These are phyloP conservation scores for Xylaria sp. DNA, from an alignment of 2,329 filamentous ascomycete species.

Conservation along the genomic window DNA sequence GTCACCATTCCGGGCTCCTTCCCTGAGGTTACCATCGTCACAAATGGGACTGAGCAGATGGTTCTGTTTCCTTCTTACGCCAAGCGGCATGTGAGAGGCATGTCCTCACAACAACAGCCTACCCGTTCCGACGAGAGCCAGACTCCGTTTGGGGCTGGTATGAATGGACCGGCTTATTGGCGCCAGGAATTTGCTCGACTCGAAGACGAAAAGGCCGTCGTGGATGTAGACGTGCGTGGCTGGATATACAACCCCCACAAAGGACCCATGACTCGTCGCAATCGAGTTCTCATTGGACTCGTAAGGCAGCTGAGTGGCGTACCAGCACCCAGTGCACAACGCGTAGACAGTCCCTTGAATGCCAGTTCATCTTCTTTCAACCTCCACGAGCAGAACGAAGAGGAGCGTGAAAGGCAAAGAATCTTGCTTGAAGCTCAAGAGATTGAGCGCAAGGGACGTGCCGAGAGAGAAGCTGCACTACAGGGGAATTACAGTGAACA, in stretches of 20 bases:
- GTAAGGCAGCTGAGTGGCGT: constrained; percentile 85
- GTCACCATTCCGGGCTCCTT: constrained; percentile 68
- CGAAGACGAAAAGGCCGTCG: constrained; percentile 76
- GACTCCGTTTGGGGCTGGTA: constrained; percentile 37
- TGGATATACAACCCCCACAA: constrained; percentile 89
- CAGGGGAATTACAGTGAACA: constrained; percentile 69
- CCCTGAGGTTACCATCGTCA: constrained; percentile 75
- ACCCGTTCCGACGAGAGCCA: constrained; percentile 35
- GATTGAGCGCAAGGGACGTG: constrained; percentile 66
- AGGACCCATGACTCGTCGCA: constrained; percentile 80
- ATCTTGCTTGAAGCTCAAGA: constrained; percentile 70
- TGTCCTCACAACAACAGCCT: constrained; percentile 29
- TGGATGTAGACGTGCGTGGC: constrained; percentile 90
- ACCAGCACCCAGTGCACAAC: constrained; percentile 55
- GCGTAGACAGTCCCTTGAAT: constrained; percentile 22
- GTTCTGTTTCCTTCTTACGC: constrained; percentile 93
- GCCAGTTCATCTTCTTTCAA: constrained; percentile 26
- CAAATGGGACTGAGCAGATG: constrained; percentile 83
- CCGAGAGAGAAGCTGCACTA: constrained; percentile 64
- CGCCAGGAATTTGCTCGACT: constrained; percentile 70
- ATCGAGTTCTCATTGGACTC: constrained; percentile 78
- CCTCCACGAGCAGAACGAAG: constrained; percentile 42
- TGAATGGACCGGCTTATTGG: constrained; percentile 69
- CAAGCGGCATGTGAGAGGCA: constrained; percentile 56
- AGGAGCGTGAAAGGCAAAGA: constrained; percentile 53